A percentile compares a stretch with the other conserved stretches of the same genome.
phyloP scores from a whole-genome alignment of 768 basidiomycete genomes.

The Dioszegia hungarica region DNA sequence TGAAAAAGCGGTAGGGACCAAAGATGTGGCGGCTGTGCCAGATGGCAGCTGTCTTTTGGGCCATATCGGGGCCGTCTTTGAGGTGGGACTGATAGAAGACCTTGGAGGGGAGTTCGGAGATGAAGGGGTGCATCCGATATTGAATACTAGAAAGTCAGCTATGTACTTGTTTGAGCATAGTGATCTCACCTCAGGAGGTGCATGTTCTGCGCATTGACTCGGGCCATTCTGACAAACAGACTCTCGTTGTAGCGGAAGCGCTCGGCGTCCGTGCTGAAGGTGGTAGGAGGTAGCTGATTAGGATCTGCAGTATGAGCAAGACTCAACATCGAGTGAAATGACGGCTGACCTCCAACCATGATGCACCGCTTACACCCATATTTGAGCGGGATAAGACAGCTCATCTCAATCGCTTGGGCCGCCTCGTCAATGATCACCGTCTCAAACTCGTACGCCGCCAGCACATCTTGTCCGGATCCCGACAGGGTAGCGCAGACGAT shows the following conservation, averaged over 20 bases:
- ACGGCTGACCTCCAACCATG: constrained; percentile 76
- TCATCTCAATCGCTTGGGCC: constrained; percentile 91
- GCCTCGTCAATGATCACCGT: constrained; percentile 98
- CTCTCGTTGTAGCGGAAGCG: constrained; percentile 73
- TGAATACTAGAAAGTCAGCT: constrained; percentile 66
- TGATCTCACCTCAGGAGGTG: constrained; percentile 76
- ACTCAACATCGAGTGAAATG: constrained; percentile 6
- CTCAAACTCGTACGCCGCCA: constrained; percentile 79
- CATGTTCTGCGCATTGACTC: constrained; percentile 70
- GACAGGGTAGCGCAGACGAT: constrained; percentile 91
- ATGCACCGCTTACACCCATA: constrained; percentile 77
- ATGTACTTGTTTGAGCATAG: not conserved
- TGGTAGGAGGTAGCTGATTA: constrained; percentile 87
- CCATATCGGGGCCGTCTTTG: constrained; percentile 86
- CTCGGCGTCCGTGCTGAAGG: constrained; percentile 61
- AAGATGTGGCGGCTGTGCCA: constrained; percentile 80
- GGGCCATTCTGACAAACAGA: constrained; percentile 85
- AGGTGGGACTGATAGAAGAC: constrained; percentile 79
- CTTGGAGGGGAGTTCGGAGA: constrained; percentile 79
- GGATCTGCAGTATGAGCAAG: constrained; percentile 46
- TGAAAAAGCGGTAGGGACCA: constrained; percentile 84
- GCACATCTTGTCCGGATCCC: constrained; percentile 81
- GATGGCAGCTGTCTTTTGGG: constrained; percentile 66
- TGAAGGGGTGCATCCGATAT: constrained; percentile 98
- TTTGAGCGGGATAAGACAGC: constrained; percentile 89